phyloP scores from a whole-genome alignment of 2,329 filamentous ascomycete genomes.

The Exophiala alcalophila region DNA sequence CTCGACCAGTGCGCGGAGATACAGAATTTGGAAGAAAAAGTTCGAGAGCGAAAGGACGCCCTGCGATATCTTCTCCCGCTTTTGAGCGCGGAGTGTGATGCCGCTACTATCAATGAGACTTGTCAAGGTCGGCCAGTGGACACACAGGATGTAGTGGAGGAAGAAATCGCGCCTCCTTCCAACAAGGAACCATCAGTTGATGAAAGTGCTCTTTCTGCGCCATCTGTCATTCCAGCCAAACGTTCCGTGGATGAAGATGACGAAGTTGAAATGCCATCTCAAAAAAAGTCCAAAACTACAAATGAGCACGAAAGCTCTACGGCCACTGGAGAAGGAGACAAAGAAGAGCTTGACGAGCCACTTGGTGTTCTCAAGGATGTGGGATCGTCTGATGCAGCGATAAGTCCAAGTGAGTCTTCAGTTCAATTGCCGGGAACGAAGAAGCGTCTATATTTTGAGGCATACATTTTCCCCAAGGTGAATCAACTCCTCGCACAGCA shows the following conservation, averaged over 20 bases:
- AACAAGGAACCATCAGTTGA: no score
- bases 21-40: slow-evolving; percentile 1
- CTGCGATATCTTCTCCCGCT: slow-evolving; percentile 1
- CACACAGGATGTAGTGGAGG: no score
- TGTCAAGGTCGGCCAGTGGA: no score
- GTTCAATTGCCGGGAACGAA: not conserved
- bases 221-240: not conserved
- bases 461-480: slow-evolving; percentile 5
- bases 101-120: no score
- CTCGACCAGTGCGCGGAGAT: not conserved
- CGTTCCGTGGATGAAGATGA: not conserved
- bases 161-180: no score
- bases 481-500: slow-evolving; percentile 4
- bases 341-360: not conserved
- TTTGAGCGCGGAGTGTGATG: not conserved
- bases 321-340: no score
- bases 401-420: no score
- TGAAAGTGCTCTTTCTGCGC: no score
- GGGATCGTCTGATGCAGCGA: no score
- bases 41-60: not conserved
- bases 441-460: slow-evolving; percentile 1
- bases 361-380: no score
- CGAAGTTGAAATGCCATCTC: not conserved
- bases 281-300: slow-evolving; percentile 7
- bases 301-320: no score